phyloP scores from a whole-genome alignment of 495 filamentous ascomycete genomes.

The Penicillium antarcticum region DNA sequence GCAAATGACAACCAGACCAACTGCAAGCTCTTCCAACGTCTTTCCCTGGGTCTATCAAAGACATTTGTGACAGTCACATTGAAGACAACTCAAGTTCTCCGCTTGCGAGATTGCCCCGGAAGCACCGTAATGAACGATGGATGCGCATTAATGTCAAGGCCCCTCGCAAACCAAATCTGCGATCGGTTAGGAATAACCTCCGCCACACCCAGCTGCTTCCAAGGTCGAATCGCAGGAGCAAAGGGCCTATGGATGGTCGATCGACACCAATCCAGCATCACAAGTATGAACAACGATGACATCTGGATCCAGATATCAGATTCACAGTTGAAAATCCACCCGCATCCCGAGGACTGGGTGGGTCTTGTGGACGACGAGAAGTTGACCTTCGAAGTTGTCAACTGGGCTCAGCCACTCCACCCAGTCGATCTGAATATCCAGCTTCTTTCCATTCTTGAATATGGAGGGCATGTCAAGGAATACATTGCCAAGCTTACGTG shows the following conservation, averaged over 20 bases:
- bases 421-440: conserved; percentile 71
- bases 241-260: conserved; percentile 90
- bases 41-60: conserved; percentile 40
- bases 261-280: conserved; percentile 24
- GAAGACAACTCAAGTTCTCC: conserved; percentile 37
- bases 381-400: conserved; percentile 72
- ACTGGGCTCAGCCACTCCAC: conserved; percentile 57
- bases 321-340: conserved; percentile 78
- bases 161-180: conserved; percentile 58
- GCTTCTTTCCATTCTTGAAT: conserved; percentile 71
- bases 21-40: conserved; percentile 52
- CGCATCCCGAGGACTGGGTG: conserved; percentile 48
- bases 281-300: conserved; percentile 28
- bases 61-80: conserved; percentile 49
- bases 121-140: conserved; percentile 75
- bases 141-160: conserved; percentile 66
- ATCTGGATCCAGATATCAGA: conserved; percentile 75
- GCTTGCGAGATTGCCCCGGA: conserved; percentile 24
- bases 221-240: conserved; percentile 77
- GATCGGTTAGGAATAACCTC: conserved; percentile 54
- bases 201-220: conserved; percentile 68
- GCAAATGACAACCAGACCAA: conserved; percentile 41
- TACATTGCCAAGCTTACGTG: conserved; percentile 57
- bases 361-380: conserved; percentile 40
- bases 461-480: conserved; percentile 56